Percentiles rank a stretch among this genome's conserved stretches.
Conservation (phyloP, 768 basidiomycete genomes). For the Rhodotorula kratochvilovae region DNA sequence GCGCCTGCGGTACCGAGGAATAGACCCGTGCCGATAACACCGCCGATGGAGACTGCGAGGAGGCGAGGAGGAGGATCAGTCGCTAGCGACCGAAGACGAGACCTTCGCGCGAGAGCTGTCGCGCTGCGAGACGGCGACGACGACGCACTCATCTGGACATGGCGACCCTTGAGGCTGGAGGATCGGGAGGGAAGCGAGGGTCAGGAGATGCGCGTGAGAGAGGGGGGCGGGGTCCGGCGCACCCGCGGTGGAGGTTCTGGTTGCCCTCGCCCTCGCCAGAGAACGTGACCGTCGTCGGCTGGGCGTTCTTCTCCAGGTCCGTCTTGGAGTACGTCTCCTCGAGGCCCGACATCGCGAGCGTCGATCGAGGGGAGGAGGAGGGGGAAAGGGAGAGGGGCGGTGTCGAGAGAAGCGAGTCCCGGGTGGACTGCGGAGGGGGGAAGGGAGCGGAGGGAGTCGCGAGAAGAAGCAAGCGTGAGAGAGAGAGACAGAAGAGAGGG, state of each 20-base stretch:
- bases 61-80: no score
- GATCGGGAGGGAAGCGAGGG: no score
- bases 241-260: slow-evolving; percentile 15
- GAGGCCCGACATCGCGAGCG: slow-evolving; percentile 2
- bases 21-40: slow-evolving; percentile 39
- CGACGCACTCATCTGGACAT: slow-evolving; percentile 30
- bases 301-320: slow-evolving; percentile 20
- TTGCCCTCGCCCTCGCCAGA: not conserved
- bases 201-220: not conserved
- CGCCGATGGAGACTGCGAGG: slow-evolving; percentile 11
- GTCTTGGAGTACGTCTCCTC: slow-evolving; percentile 18
- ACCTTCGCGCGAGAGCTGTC: no score
- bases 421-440: no score
- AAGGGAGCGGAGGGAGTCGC: no score
- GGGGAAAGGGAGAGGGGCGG: not conserved
- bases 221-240: not conserved
- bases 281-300: slow-evolving; percentile 12
- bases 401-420: no score
- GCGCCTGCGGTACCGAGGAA: slow-evolving; percentile 44
- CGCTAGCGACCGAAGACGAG: no score
- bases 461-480: no score
- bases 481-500: no score
- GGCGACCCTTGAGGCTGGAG: slow-evolving; percentile 19
- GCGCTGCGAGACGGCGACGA: no score
- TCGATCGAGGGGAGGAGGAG: not conserved